Conservation (phyloP, 139 green algal species). For the Micractinium sp. region DNA sequence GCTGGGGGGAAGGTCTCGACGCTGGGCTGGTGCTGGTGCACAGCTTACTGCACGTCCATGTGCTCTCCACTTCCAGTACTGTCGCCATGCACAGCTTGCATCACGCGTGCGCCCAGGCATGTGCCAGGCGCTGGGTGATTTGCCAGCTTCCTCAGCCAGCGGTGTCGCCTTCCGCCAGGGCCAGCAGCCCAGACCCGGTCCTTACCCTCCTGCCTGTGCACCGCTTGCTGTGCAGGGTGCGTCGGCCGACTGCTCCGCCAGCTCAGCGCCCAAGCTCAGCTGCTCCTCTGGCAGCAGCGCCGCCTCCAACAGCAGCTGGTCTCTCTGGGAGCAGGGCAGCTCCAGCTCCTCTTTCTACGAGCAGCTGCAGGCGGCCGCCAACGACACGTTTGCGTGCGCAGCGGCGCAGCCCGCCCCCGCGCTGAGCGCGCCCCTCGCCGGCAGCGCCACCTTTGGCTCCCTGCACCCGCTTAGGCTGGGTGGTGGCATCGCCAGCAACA, state of each 20-base stretch:
- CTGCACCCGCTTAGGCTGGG: neutral
- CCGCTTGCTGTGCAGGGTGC: neutral
- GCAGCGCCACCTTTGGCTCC: neutral
- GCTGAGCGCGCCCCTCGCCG: neutral
- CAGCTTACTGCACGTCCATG: neutral
- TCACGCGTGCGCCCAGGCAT: too few species aligned
- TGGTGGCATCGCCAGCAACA: neutral
- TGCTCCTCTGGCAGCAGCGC: neutral
- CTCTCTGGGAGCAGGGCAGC: neutral
- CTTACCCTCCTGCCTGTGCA: too few species aligned
- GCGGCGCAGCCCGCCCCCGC: neutral
- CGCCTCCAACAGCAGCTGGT: conserved; percentile 1
- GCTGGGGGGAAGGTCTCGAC: neutral
- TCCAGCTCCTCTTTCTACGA: conserved; percentile 10
- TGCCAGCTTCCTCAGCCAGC: too few species aligned
- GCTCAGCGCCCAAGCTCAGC: neutral
- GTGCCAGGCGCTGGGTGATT: too few species aligned
- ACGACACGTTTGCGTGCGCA: neutral
- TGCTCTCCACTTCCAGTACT: too few species aligned
- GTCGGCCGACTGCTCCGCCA: neutral
- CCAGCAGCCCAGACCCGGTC: too few species aligned
- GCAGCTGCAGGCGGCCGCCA: conserved; percentile 11
- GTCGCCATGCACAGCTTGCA: too few species aligned
- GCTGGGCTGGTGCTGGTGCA: neutral
- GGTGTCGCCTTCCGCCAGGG: too few species aligned